Base-by-base conservation (phyloP, 768 basidiomycete genomes). In the Tephrocybe rancida region DNA sequence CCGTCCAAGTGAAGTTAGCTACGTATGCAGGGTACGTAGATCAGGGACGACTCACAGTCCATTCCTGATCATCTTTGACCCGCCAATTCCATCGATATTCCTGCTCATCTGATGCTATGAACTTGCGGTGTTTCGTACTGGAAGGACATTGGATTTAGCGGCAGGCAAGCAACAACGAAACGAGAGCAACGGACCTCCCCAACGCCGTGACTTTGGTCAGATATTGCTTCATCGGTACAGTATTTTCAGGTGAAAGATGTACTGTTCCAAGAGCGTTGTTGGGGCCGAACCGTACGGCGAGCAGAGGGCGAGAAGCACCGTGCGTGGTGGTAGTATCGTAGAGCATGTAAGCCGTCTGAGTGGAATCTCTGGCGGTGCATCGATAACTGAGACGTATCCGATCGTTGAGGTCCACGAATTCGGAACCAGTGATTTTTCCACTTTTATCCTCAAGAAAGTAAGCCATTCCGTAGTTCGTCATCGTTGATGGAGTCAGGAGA, bases 371-470 rank as follows among this genome's bases (percentile, higher is more conserved):
- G 0, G 73, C 70, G 8, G 79, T 83, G 55, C 82, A 78, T 30
- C 78, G 75, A 50, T 84, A 70, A 46, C 63, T 66, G 56, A 86
- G 69, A 26, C 70, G 71, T 63, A 86, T 74, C 18, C 87, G 84
- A 44, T 82, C 82, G 65, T 88, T 73, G 57, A 87, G 72, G 67
- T 89, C 88, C 44, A 77, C 63, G 61, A 84, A 89, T 18, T 84
- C 79, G 3, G 84, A 79, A 30, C 78, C 82, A 11, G 71, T 69
- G 32, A 84, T 67, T 30, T 62, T 67, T 3, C 85, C 86, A 5
- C 79, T 80, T 50, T 71, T 80, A 70, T 88, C 87, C 63, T 86
- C 83, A 52, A 90, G 80, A 60, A 87, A 79, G 67, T 72, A 81
- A 34, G 85, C 82, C 61, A 86, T 70, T 51, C 80, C 82, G 55